phyloP scores from a whole-genome alignment of 179 eudicot species.

The Spinacia oleracea region DNA sequence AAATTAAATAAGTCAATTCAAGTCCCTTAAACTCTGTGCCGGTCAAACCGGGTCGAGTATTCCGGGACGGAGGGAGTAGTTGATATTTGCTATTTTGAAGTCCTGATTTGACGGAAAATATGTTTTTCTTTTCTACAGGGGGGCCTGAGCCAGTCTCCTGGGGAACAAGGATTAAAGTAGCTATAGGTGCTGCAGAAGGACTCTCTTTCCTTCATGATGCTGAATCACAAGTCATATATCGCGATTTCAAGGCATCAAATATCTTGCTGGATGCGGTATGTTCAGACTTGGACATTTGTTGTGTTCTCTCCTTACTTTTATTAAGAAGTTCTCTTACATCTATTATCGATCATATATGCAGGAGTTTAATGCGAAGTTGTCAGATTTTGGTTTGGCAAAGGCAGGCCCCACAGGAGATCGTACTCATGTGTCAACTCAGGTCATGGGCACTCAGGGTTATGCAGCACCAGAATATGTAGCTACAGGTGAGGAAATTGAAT shows the following conservation, averaged over 20 bases:
- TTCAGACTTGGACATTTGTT: neutral
- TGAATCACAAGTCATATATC: slow-evolving; percentile 77
- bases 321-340: slow-evolving; percentile 12
- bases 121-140: slow-evolving; percentile 36
- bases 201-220: slow-evolving; percentile 85
- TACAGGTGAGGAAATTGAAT: slow-evolving; percentile 54
- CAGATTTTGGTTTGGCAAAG: slow-evolving; percentile 93
- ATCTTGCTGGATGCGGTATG: slow-evolving; percentile 84
- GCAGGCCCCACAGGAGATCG: slow-evolving; percentile 93
- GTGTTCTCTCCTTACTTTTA: neutral
- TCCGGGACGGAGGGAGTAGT: too few species aligned
- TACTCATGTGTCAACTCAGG: slow-evolving; percentile 97
- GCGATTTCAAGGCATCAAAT: slow-evolving; percentile 94
- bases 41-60: too few species aligned
- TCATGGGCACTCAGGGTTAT: slow-evolving; percentile 93
- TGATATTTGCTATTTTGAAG: neutral
- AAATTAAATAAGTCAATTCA: too few species aligned
- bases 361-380: slow-evolving; percentile 86
- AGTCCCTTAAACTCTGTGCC: too few species aligned
- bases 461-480: slow-evolving; percentile 99
- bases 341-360: slow-evolving; percentile 29
- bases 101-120: neutral
- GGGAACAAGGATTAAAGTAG: slow-evolving; percentile 87
- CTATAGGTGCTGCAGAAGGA: slow-evolving; percentile 90
- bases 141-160: slow-evolving; percentile 87